phyloP scores from a whole-genome alignment of 495 filamentous ascomycete genomes.

The Astrothelium macrocarpum region DNA sequence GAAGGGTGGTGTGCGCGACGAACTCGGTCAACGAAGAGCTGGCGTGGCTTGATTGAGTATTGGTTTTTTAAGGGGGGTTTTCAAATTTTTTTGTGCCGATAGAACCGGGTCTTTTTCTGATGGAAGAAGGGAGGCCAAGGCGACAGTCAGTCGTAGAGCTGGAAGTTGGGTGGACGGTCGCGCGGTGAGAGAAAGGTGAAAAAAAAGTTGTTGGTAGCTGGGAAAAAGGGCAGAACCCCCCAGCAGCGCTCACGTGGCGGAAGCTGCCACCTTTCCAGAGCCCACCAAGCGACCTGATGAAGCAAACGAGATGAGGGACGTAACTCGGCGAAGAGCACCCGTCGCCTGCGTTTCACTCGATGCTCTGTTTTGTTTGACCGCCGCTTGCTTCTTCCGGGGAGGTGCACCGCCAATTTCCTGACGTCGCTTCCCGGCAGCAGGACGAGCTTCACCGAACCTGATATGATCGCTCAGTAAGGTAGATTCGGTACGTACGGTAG shows the following conservation, averaged over 20 bases:
- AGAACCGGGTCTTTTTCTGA: conserved; percentile 21
- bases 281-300: too few relatives aligned
- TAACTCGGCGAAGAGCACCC: too few relatives aligned
- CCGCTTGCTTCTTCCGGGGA: neutral
- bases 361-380: too few relatives aligned
- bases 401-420: neutral
- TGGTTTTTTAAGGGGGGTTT: conserved; percentile 34
- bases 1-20: neutral
- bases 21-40: neutral
- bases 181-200: neutral
- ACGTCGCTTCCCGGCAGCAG: neutral
- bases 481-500: neutral
- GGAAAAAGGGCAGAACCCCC: neutral
- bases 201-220: neutral
- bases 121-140: conserved; percentile 12
- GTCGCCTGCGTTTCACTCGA: too few relatives aligned
- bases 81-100: conserved; percentile 47
- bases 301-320: too few relatives aligned
- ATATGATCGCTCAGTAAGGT: neutral
- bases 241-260: neutral
- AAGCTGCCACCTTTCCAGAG: too few relatives aligned
- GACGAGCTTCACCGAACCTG: neutral
- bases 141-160: neutral
- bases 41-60: conserved; percentile 19
- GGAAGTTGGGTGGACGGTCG: neutral